Base-by-base conservation (phyloP, 257 asterid species). In the Agastache rugosa region DNA sequence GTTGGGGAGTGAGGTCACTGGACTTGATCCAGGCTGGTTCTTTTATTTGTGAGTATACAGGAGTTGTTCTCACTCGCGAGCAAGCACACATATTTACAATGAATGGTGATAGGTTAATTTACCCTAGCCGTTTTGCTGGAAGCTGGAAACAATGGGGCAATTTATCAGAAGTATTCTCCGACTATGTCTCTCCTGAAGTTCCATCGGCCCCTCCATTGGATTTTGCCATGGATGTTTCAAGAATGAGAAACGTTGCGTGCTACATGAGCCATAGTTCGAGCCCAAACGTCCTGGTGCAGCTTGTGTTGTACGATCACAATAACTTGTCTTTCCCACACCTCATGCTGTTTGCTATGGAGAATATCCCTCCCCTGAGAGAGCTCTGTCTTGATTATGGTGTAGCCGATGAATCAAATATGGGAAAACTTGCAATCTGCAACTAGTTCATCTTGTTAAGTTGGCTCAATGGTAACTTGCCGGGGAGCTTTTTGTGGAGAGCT, bases 61-160 rank as follows among this genome's bases (percentile, higher is more conserved):
- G 98, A n/a, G 86, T 93, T 65, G 87, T 86, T 53, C 96, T 93
- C 65, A 93, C 96, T 5, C 86, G 87, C 14, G 94, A 87, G 79
- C 97, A 91, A 77, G 97, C 87, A 9, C 87, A 80, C 27, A 12
- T 91, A 20, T 79, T 93, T 67, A 87, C 94, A 1, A 90, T 93
- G 98, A 93, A 90, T 62, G 98, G 98, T 34, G 97, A 93, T 75
- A 86, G 78, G 72, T 83, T 93, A 64, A 81, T 93, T 31, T 82
- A 93, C 83, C 96, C 98, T 1, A 63, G 72, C 72, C 89, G 97
- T n/a, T 93, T 93, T 80, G 62, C 89, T 5, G 88, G 80, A 15
- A 87, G 86, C 80, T 93, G 98, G 98, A 84, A 75, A 29, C 96
- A 93, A 75, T 93, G 98, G 98, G 97, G 97, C 0, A 78, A 93